Percentiles rank a stretch among this genome's conserved stretches.
Conservation (phyloP, 2,329 filamentous ascomycete species). For the Didymella pinodella region DNA sequence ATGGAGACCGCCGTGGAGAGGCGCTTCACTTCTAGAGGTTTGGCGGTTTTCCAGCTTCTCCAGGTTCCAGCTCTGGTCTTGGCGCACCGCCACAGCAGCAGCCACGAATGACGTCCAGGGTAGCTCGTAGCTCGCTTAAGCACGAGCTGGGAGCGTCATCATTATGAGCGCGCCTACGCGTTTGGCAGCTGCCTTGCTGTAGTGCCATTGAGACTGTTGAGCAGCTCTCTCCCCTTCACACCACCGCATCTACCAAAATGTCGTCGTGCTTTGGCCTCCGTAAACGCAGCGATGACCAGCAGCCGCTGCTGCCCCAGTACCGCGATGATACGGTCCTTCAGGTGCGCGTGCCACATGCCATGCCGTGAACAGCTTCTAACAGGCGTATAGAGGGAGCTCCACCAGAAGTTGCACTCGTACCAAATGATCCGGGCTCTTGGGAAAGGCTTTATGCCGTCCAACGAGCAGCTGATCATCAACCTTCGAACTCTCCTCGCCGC, state of each 20-base stretch:
- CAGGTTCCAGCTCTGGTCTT: conserved; percentile 8
- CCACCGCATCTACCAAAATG: conserved; percentile 50
- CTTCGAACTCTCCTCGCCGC: conserved; percentile 80
- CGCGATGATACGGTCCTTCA: conserved; percentile 76
- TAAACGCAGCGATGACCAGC: conserved; percentile 67
- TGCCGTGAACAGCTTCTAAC: conserved; percentile 4
- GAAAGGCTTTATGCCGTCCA: conserved; percentile 91
- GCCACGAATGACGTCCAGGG: conserved; percentile 16
- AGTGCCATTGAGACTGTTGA: conserved; percentile 4
- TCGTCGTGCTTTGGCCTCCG: conserved; percentile 71
- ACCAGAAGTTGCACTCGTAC: conserved; percentile 91
- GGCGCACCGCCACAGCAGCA: conserved; percentile 13
- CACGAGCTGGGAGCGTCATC: conserved; percentile 14
- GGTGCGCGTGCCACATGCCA: conserved; percentile 11
- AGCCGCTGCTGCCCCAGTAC: conserved; percentile 80
- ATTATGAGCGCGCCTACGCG: conserved; percentile 13
- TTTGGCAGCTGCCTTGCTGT: conserved; percentile 16
- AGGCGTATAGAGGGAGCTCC: conserved; percentile 70
- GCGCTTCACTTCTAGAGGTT: conserved; percentile 18
- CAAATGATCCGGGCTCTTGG: conserved; percentile 86
- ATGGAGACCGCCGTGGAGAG: conserved; percentile 17
- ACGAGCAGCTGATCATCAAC: conserved; percentile 81
- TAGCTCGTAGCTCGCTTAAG: conserved; percentile 14
- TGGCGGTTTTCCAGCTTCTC: conserved; percentile 5
- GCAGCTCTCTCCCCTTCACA: conserved; percentile 5